Base-by-base conservation (phyloP, 2,329 filamentous ascomycete species). In the Claviceps lovelessii region DNA sequence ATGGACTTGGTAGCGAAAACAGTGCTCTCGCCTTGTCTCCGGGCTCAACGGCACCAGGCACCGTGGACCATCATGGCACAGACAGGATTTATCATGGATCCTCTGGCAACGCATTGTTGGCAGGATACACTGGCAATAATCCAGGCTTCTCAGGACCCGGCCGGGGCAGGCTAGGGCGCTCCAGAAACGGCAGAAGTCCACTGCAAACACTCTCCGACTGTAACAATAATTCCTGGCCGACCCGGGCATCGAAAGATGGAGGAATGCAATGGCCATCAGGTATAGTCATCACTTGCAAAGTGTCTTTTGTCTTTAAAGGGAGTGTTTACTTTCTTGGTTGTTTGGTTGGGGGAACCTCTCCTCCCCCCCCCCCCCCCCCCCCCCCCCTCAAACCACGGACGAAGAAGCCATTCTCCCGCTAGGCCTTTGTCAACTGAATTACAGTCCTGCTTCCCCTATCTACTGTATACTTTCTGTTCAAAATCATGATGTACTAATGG, bases 61-160 rank as follows among this genome's bases (percentile, higher is more conserved):
- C 59, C 74, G 75, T 66, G 19, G 23, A 55, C n/a, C 41, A 31
- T 23, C 58, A 61, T 39, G 60, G 58, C 28, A 60, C 63, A 33
- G 63, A 66, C 29, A 64, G 60, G 51, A 39, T 55, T 2, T 58
- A 64, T 45, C 52, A 61, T 8, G 59, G 58, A n/a, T 54, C 63
- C 13, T 52, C 56, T 41, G 53, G 59, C 72, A 58, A 64, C 42
- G 51, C 61, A 50, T 69, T 69, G 39, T 63, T 72, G 9, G 69
- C 83, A 55, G 77, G 77, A 49, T 76, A 79, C 52, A 74, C 76
- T 7, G 73, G 79, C 15, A 64, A 62, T 53, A 69, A 59, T 42
- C 67, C 69, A 53, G 87, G 88, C 13, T 84, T 95, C 45, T 90
- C 90, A 51, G 90, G 90, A 23, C 82, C 90, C 54, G 90, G 90